A percentile compares a stretch with the other conserved stretches of the same genome.
Conservation (phyloP, 83 land plant genomes). For the Picea engelmannii region DNA sequence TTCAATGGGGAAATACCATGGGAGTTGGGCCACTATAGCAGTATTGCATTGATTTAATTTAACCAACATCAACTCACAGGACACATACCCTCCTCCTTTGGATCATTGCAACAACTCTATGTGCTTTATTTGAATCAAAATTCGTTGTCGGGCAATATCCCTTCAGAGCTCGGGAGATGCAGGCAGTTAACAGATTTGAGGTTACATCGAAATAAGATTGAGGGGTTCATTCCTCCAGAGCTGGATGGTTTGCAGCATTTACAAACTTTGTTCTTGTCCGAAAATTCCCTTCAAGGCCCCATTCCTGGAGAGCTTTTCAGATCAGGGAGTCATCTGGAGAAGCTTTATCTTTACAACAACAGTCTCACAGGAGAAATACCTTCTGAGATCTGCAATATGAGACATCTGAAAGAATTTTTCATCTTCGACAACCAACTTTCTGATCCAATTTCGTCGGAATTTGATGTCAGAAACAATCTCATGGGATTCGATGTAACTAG, state of each 20-base stretch:
- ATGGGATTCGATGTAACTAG: constrained; percentile 44
- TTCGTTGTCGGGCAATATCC: constrained; percentile 37
- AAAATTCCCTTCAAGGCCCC: constrained; percentile 33
- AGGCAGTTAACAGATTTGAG: no score
- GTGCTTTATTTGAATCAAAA: constrained; percentile 35
- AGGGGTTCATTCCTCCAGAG: constrained; percentile 61
- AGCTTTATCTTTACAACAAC: constrained; percentile 38
- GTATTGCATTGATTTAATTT: no score
- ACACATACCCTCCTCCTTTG: no score
- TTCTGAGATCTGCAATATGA: constrained; percentile 36
- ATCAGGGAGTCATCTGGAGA: constrained; percentile 24
- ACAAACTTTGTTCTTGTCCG: no score
- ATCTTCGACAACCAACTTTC: constrained; percentile 46
- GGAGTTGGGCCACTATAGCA: no score
- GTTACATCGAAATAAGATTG: constrained; percentile 35
- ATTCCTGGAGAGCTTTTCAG: constrained; percentile 60
- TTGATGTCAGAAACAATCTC: constrained; percentile 48
- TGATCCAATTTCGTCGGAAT: constrained; percentile 45
- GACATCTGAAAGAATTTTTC: constrained; percentile 26
- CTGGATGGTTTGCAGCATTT: no score
- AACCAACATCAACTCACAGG: no score
- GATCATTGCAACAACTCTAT: constrained; percentile 5
- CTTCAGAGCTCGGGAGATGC: no score
- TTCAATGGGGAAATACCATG: no score
- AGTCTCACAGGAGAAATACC: constrained; percentile 62